Base-by-base conservation (phyloP, 2,329 filamentous ascomycete species). In the Aspergillus sp. region DNA sequence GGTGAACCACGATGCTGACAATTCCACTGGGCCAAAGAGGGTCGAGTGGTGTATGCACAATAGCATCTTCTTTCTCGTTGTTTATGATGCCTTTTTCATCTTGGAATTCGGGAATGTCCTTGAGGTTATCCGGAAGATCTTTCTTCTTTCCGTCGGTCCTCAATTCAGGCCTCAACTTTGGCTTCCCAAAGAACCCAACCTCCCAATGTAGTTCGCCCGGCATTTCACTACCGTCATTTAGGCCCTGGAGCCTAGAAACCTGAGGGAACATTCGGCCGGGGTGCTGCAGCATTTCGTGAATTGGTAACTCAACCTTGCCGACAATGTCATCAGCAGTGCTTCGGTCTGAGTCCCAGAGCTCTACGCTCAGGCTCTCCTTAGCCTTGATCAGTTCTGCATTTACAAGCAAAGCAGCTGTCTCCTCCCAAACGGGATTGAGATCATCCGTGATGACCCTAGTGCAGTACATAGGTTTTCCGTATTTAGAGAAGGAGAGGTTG, bases 401-500 rank as follows among this genome's bases (percentile, higher is more conserved):
- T 5, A 98, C 88, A 11, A 96, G 73, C 12, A 97, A 75, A 1
- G 88, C 90, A 35, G 88, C 83, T 2, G 82, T 87, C 68, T 97
- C 93, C 58, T 93, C 87, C 74, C 94, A 97, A 5, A 95, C 77
- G 0, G 93, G 93, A 59, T 97, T 95, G 43, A 95, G 77, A 54
- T 96, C 86, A 59, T 97, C 91, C 41, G 91, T 89, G 51, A 97
- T 96, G 40, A 97, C 90, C 38, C 93, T 83, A 1, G 93, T 97
- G 67, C 90, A 96, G 68, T 95, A 97, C 80, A 95, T 94, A 2
- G 91, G 91, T 70, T 98, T 98, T 44, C 87, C 88, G 56, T 96
- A 97, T 66, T 97, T 96, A 58, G 88, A 94, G 73, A 94, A 97
- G 33, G 87, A 85, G 31, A 97, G 77, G 29, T 91, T 96, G 62